These are phyloP conservation scores for Acanthamoeba triangularis DNA, from an alignment of 208 protist genomes.

Conservation along the genomic window DNA sequence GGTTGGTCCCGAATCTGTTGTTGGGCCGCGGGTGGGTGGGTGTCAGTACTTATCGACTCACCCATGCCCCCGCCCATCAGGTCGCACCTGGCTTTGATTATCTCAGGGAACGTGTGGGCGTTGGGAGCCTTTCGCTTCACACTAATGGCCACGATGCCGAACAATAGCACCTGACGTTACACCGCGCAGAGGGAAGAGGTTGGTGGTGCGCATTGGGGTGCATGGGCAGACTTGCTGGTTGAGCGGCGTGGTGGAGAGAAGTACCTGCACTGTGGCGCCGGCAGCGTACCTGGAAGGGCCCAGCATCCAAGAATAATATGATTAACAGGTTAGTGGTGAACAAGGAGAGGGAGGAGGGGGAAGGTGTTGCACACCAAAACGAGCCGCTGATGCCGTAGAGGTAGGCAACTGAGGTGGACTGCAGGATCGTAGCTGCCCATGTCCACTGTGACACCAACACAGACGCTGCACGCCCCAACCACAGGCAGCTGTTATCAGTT, in stretches of 20 bases:
- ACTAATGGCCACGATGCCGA: conserved; percentile 84
- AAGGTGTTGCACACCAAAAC: conserved; percentile 73
- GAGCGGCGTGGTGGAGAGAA: background rate
- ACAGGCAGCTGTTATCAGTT: background rate
- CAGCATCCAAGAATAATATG: no score
- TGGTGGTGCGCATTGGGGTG: no score
- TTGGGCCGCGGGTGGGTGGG: background rate
- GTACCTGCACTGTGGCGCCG: conserved; percentile 81
- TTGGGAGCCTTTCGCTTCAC: conserved; percentile 83
- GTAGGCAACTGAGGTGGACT: conserved; percentile 85
- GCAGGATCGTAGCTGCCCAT: conserved; percentile 88
- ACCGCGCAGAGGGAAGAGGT: background rate
- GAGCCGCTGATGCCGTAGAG: conserved; percentile 87
- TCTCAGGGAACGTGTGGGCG: conserved; percentile 86
- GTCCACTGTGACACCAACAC: conserved; percentile 88
- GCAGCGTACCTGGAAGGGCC: conserved; percentile 82
- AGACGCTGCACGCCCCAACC: background rate
- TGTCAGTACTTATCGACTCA: background rate
- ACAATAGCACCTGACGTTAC: conserved; percentile 75
- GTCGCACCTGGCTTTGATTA: conserved; percentile 82
- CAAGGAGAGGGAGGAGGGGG: background rate
- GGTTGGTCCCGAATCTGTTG: conserved; percentile 23
- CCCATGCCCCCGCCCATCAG: background rate
- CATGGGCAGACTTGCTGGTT: no score
- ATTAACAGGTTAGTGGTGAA: background rate